Conservation (phyloP, 2,329 filamentous ascomycete species). For the Camillea tinctor region DNA sequence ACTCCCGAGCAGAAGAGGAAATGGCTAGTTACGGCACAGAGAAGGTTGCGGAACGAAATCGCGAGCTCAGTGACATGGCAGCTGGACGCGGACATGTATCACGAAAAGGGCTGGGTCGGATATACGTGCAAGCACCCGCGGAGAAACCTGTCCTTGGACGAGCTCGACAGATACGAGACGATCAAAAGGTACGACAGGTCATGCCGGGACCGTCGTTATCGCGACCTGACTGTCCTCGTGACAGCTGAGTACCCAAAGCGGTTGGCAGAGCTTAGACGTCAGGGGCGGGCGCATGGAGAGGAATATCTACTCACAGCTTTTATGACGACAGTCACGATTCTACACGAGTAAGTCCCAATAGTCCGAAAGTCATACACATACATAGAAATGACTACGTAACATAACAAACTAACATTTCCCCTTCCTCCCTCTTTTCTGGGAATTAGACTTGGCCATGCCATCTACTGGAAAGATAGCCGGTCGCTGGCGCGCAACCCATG, state of each 20-base stretch:
- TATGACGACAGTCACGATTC: conserved; percentile 33
- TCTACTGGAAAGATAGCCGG: conserved; percentile 34
- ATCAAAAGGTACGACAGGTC: conserved; percentile 25
- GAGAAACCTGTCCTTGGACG: conserved; percentile 17
- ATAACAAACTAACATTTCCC: background rate
- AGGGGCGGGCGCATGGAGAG: conserved; percentile 24
- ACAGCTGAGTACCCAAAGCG: conserved; percentile 31
- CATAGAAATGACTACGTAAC: background rate
- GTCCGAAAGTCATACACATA: background rate
- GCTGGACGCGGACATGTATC: conserved; percentile 31
- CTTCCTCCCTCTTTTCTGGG: too few species aligned
- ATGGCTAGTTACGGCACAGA: conserved; percentile 23
- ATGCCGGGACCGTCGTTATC: conserved; percentile 10
- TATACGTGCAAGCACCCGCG: conserved; percentile 35
- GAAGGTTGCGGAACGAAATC: conserved; percentile 18
- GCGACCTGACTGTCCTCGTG: conserved; percentile 29
- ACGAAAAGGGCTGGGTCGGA: conserved; percentile 31
- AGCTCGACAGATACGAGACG: conserved; percentile 25
- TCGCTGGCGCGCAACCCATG: conserved; percentile 25
- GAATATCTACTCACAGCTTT: conserved; percentile 36
- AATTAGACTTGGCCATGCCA: conserved; percentile 31
- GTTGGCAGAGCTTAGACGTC: conserved; percentile 25
- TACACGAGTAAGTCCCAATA: conserved; percentile 33
- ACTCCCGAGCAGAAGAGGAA: conserved; percentile 13
- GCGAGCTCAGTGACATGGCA: conserved; percentile 30